These are phyloP conservation scores for Mucuna pruriens DNA, from an alignment of 306 rosid genomes.

Conservation along the genomic window DNA sequence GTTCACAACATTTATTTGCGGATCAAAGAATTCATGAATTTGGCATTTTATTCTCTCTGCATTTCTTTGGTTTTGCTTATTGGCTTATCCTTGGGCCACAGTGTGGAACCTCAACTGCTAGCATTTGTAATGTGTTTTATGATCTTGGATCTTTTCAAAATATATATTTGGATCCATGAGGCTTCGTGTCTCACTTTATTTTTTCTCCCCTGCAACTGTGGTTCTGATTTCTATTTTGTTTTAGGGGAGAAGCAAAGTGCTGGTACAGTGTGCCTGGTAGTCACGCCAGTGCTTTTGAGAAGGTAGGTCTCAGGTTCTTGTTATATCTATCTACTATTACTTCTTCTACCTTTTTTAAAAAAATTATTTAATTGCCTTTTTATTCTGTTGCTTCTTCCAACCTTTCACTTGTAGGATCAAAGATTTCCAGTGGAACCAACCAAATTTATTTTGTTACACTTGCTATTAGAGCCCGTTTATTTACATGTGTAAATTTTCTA, in stretches of 20 bases:
- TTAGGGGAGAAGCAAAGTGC: conserved; percentile 99
- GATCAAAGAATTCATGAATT: background rate
- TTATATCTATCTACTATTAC: conserved; percentile 27
- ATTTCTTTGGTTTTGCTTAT: conserved; percentile 18
- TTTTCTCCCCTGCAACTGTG: conserved; percentile 3
- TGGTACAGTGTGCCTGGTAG: conserved; percentile 99
- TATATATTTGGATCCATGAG: conserved; percentile 17
- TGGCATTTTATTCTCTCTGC: background rate
- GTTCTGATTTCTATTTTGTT: conserved; percentile 47
- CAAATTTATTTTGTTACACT: conserved; percentile 20
- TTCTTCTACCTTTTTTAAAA: background rate
- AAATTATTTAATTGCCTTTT: conserved; percentile 4
- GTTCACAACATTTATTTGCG: conserved; percentile 1
- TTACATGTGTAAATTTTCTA: background rate
- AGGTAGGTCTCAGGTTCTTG: conserved; percentile 57
- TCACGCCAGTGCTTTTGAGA: conserved; percentile 85
- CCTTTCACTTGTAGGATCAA: conserved; percentile 17
- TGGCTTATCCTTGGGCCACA: background rate
- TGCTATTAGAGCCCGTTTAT: background rate
- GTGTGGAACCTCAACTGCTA: conserved; percentile 25
- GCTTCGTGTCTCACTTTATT: conserved; percentile 17
- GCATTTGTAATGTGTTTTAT: background rate
- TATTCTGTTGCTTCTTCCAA: conserved; percentile 32
- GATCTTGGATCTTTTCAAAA: background rate
- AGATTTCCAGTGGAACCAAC: conserved; percentile 10